Percentiles rank a stretch among this genome's conserved stretches.
These are phyloP conservation scores for Saprolegnia parasitica DNA, from an alignment of 352 stramenopile genomes.

Conservation along the genomic window DNA sequence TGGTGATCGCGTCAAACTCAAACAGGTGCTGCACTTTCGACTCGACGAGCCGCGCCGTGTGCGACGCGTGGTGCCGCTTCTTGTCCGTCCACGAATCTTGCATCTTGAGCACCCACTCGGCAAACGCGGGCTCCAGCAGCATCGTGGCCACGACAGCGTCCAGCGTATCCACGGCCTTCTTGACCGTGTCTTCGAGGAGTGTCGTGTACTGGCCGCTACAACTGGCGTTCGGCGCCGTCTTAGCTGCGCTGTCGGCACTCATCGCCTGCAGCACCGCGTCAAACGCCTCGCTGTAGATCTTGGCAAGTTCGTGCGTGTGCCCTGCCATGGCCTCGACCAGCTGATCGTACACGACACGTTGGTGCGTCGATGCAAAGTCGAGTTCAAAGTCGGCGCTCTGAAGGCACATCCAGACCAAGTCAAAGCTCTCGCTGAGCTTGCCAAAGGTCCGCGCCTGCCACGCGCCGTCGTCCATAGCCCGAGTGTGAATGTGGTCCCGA, in stretches of 20 bases:
- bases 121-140: neutral
- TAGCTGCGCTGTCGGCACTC: neutral
- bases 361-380: neutral
- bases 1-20: neutral
- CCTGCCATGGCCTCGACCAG: neutral
- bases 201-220: neutral
- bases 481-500: neutral
- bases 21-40: neutral
- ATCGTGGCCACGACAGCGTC: neutral
- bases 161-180: neutral
- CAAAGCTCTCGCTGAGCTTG: neutral
- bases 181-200: neutral
- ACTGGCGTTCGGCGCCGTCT: neutral
- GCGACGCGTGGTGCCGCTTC: neutral
- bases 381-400: neutral
- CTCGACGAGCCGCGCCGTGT: neutral
- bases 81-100: neutral
- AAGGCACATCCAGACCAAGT: constrained; percentile 2
- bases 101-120: neutral
- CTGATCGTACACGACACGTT: neutral
- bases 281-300: constrained; percentile 7
- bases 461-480: neutral
- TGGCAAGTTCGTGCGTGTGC: neutral
- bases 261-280: neutral
- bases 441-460: neutral